Percentiles rank a stretch among this genome's conserved stretches.
Conservation (phyloP, 2,329 filamentous ascomycete species). For the Ceratocystis destructans region DNA sequence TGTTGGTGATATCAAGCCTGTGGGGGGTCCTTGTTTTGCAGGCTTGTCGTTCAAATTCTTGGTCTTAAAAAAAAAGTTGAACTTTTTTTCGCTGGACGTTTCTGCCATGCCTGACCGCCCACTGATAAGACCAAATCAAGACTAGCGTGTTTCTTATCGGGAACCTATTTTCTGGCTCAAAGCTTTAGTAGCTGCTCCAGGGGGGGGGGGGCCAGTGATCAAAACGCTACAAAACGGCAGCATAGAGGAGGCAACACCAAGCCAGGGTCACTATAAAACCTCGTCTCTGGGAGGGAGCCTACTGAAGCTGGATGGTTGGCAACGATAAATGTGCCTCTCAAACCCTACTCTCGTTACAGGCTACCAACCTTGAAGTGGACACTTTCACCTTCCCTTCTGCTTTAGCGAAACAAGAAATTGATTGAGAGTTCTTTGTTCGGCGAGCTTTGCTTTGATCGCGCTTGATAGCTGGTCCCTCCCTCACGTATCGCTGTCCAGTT, state of each 20-base stretch:
- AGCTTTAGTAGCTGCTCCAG: not conserved
- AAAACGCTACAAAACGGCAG: not conserved
- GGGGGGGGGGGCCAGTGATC: no score
- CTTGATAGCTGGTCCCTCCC: not conserved
- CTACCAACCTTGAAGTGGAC: constrained; percentile 14
- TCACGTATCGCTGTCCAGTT: not conserved
- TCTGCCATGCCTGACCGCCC: constrained; percentile 20
- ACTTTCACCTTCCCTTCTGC: constrained; percentile 8
- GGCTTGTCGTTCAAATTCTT: constrained; percentile 18
- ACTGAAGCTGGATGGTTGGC: not conserved
- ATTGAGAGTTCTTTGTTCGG: not conserved
- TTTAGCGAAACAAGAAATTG: not conserved
- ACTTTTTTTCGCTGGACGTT: constrained; percentile 19
- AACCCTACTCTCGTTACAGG: not conserved
- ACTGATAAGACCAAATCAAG: constrained; percentile 14
- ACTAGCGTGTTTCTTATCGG: constrained; percentile 14
- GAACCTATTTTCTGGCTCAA: not conserved
- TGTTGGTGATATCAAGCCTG: constrained; percentile 12
- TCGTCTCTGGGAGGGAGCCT: not conserved
- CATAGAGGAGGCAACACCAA: no score
- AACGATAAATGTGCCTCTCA: not conserved
- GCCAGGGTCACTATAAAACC: not conserved
- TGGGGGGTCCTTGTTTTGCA: constrained; percentile 17
- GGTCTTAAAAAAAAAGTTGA: constrained; percentile 25
- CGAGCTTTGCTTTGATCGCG: not conserved